phyloP scores from a whole-genome alignment of 306 rosid genomes.

The Casuarina glauca region DNA sequence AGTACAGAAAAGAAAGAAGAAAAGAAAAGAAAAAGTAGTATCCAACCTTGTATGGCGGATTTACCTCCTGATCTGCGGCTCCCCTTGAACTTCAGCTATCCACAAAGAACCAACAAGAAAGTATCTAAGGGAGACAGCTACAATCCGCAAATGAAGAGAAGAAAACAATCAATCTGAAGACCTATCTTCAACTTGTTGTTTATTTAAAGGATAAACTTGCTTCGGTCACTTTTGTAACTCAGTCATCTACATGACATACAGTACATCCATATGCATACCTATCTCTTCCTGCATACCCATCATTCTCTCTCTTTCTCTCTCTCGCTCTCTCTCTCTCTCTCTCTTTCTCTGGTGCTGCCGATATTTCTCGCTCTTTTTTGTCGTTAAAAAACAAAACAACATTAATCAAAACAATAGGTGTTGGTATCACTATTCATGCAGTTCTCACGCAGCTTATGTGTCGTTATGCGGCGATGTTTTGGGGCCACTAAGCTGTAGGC shows the following conservation, averaged over 20 bases:
- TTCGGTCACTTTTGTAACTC: conserved; percentile 36
- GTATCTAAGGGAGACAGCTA: conserved; percentile 50
- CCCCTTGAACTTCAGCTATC: not conserved
- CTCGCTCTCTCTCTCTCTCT: conserved; percentile 12
- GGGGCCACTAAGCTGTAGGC: conserved; percentile 60
- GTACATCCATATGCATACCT: conserved; percentile 50
- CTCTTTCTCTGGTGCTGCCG: not conserved
- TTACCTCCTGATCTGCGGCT: not conserved
- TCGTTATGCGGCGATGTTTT: conserved; percentile 47
- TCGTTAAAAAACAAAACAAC: conserved; percentile 15
- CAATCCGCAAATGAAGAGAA: conserved; percentile 48
- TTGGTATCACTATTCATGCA: conserved; percentile 52
- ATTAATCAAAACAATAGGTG: conserved; percentile 23
- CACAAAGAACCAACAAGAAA: conserved; percentile 44
- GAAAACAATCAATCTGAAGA: conserved; percentile 32
- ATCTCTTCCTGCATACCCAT: conserved; percentile 20
- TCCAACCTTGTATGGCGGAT: not conserved
- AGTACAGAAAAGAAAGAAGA: not conserved
- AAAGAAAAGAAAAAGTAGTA: conserved; percentile 3
- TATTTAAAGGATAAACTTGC: conserved; percentile 40
- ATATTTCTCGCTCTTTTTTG: not conserved
- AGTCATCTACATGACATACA: conserved; percentile 44
- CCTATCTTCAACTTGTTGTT: conserved; percentile 40
- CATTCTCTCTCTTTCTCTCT: conserved; percentile 24
- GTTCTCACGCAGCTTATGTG: conserved; percentile 57